phyloP scores from a whole-genome alignment of 2,329 filamentous ascomycete species.

The Knufia petricola region DNA sequence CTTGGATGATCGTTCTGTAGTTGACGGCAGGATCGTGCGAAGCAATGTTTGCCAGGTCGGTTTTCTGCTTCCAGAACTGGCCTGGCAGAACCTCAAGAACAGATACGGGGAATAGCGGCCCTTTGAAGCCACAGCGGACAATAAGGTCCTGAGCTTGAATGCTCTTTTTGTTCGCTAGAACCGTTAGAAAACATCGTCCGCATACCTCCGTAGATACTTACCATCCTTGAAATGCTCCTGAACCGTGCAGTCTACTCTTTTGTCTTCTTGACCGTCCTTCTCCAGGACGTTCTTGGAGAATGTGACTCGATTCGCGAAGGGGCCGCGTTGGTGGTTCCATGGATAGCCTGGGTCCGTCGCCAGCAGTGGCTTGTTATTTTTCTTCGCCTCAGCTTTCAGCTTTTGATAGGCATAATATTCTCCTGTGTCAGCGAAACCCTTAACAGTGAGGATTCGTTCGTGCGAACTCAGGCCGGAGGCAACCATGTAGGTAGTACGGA shows the following conservation, averaged over 20 bases:
- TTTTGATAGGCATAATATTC: not conserved
- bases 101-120: not conserved
- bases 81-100: slow-evolving; percentile 11
- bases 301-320: too few species aligned
- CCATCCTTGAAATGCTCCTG: too few species aligned
- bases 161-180: not conserved
- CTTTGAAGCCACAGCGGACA: not conserved
- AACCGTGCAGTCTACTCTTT: too few species aligned
- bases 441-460: not conserved
- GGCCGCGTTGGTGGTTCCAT: too few species aligned
- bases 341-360: too few species aligned
- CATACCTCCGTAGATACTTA: too few species aligned
- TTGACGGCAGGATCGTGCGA: slow-evolving; percentile 1
- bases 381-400: too few species aligned
- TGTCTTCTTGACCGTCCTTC: too few species aligned
- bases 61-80: slow-evolving; percentile 4
- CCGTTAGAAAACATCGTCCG: too few species aligned
- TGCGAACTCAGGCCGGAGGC: not conserved
- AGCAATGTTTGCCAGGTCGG: not conserved
- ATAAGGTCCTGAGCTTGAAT: not conserved
- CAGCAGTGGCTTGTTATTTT: too few species aligned
- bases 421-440: not conserved
- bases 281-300: too few species aligned
- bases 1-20: not conserved
- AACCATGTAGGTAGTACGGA: not conserved